Conservation (phyloP, 257 asterid species). For the Ilex asprella region DNA sequence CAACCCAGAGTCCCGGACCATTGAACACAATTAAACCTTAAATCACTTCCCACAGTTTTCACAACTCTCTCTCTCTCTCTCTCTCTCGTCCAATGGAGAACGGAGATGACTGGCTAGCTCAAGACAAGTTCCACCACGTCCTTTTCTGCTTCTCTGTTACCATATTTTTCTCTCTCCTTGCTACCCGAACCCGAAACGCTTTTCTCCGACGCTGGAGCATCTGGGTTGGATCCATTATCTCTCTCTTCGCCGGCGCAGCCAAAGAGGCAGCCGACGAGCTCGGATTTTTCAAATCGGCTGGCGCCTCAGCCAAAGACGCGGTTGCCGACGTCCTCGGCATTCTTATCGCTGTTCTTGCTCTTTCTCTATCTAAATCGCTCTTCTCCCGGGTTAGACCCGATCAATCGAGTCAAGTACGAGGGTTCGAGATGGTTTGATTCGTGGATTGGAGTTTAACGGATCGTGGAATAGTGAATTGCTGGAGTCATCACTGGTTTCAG, state of each 20-base stretch:
- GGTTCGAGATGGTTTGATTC: constrained; percentile 51
- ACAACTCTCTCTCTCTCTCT: too few species aligned
- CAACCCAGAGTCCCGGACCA: too few species aligned
- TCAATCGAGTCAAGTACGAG: constrained; percentile 16
- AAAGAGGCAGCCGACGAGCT: constrained; percentile 82
- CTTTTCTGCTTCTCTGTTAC: constrained; percentile 69
- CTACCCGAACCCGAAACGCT: constrained; percentile 36
- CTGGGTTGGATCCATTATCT: constrained; percentile 62
- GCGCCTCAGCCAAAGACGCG: constrained; percentile 76
- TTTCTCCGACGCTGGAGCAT: constrained; percentile 57
- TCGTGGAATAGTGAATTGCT: too few species aligned
- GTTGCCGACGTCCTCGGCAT: constrained; percentile 58
- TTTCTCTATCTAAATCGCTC: constrained; percentile 21
- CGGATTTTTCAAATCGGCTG: constrained; percentile 68
- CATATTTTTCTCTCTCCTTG: constrained; percentile 35
- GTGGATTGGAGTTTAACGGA: background rate
- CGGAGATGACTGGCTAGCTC: constrained; percentile 76
- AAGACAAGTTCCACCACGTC: constrained; percentile 61
- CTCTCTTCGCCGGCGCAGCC: constrained; percentile 61
- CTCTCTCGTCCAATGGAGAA: constrained; percentile 34
- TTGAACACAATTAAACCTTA: too few species aligned
- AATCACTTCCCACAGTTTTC: too few species aligned
- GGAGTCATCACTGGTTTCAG: too few species aligned
- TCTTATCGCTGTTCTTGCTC: constrained; percentile 40
- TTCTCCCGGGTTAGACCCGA: constrained; percentile 21